These are phyloP conservation scores for Calycina marina DNA, from an alignment of 2,329 filamentous ascomycete genomes.

Conservation along the genomic window DNA sequence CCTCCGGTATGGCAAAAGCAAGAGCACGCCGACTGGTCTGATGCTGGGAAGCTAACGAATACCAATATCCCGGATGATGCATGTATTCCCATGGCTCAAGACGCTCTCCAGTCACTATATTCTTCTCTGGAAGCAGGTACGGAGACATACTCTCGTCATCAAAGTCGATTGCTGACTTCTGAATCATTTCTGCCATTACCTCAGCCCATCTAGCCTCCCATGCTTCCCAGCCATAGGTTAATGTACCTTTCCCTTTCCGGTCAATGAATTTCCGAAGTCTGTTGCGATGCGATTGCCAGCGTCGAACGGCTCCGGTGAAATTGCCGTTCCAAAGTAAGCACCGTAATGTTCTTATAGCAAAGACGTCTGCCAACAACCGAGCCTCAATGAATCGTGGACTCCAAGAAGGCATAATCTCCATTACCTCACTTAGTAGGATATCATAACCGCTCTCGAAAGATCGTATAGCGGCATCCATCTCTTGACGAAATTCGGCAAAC, in stretches of 20 bases:
- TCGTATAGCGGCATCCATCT: constrained; percentile 74
- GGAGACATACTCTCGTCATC: constrained; percentile 29
- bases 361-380: constrained; percentile 69
- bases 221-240: constrained; percentile 84
- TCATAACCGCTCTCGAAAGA: constrained; percentile 85
- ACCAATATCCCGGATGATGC: constrained; percentile 56
- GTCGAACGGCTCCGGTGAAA: constrained; percentile 63
- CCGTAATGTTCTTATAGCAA: constrained; percentile 67
- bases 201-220: constrained; percentile 70
- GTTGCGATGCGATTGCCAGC: constrained; percentile 66
- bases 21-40: constrained; percentile 35
- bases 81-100: constrained; percentile 48
- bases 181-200: constrained; percentile 46
- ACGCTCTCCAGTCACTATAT: constrained; percentile 36
- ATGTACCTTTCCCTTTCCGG: constrained; percentile 67
- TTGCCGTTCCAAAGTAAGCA: constrained; percentile 71
- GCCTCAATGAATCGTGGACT: constrained; percentile 83
- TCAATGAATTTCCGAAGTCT: constrained; percentile 67
- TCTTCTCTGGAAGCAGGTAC: constrained; percentile 44
- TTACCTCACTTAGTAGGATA: constrained; percentile 64
- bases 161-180: constrained; percentile 36
- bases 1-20: constrained; percentile 42
- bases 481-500: constrained; percentile 84
- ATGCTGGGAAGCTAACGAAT: constrained; percentile 44
- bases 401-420: constrained; percentile 84